These are phyloP conservation scores for Backusella tuberculispora DNA, from an alignment of 192 early-diverging fungal genomes.

Conservation along the genomic window DNA sequence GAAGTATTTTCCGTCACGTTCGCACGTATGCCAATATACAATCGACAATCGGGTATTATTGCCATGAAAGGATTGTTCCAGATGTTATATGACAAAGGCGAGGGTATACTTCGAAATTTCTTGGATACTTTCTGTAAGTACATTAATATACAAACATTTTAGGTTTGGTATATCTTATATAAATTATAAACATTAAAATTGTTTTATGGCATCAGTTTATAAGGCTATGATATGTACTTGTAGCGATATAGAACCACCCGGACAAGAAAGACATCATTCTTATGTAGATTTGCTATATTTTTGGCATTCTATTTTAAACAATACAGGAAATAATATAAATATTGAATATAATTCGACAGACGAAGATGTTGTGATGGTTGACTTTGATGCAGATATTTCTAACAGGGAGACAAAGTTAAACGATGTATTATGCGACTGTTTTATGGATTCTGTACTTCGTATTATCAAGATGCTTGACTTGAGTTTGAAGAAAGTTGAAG, in stretches of 20 bases:
- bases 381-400: neutral
- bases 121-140: slow-evolving; percentile 51
- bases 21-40: slow-evolving; percentile 47
- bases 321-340: slow-evolving; percentile 24
- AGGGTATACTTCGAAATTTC: slow-evolving; percentile 47
- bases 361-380: slow-evolving; percentile 13
- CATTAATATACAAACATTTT: neutral
- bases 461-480: slow-evolving; percentile 53
- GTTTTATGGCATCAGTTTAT: slow-evolving; percentile 44
- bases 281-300: slow-evolving; percentile 61
- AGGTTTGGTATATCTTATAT: neutral
- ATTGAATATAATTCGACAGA: slow-evolving; percentile 20
- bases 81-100: slow-evolving; percentile 54
- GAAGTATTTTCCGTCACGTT: slow-evolving; percentile 53
- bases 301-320: slow-evolving; percentile 63
- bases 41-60: slow-evolving; percentile 48
- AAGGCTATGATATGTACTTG: slow-evolving; percentile 58
- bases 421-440: slow-evolving; percentile 57
- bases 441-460: slow-evolving; percentile 45
- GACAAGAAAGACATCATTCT: slow-evolving; percentile 33
- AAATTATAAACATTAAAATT: neutral
- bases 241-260: slow-evolving; percentile 33
- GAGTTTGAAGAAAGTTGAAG: slow-evolving; percentile 38
- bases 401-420: slow-evolving; percentile 30
- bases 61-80: slow-evolving; percentile 58